Evolutionary conservation across 495 filamentous ascomycete species (phyloP).

Genomic region (Neurospora hispaniola): DNA sequence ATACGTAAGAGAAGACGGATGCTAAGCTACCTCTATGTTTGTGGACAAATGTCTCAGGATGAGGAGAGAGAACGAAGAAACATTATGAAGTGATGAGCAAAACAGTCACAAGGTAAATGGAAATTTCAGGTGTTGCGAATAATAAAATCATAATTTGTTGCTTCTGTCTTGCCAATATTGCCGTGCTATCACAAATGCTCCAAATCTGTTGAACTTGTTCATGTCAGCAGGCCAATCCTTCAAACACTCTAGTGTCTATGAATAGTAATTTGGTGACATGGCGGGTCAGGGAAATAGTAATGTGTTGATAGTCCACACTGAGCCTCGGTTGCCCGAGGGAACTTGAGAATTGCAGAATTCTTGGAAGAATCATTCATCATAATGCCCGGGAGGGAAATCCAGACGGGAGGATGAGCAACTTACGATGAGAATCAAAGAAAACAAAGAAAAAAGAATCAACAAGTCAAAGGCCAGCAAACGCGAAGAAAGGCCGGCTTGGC

Average conservation of each 20-base stretch:
- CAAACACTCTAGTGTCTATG: background rate
- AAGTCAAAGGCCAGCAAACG: slow-evolving; percentile 1
- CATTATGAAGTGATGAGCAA: background rate
- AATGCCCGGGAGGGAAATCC: background rate
- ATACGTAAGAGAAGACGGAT: slow-evolving; percentile 19
- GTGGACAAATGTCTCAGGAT: background rate
- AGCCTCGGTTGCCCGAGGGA: slow-evolving; percentile 5
- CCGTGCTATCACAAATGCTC: background rate
- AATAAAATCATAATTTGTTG: background rate
- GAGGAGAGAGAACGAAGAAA: background rate
- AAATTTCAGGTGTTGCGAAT: background rate
- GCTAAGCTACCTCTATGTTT: background rate
- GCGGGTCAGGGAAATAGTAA: slow-evolving; percentile 15
- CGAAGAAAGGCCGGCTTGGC: background rate
- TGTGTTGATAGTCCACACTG: slow-evolving; percentile 24
- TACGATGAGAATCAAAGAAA: background rate
- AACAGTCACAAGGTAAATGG: background rate
- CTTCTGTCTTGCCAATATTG: background rate
- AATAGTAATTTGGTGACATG: background rate
- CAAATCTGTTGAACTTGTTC: background rate
- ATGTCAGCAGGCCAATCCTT: background rate
- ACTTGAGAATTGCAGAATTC: slow-evolving; percentile 50
- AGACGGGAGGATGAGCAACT: background rate
- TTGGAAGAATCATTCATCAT: slow-evolving; percentile 39
- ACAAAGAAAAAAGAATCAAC: background rate